Evolutionary conservation across 2,329 filamentous ascomycete genomes (phyloP).

Genomic region (Knoxdaviesia capensis): DNA sequence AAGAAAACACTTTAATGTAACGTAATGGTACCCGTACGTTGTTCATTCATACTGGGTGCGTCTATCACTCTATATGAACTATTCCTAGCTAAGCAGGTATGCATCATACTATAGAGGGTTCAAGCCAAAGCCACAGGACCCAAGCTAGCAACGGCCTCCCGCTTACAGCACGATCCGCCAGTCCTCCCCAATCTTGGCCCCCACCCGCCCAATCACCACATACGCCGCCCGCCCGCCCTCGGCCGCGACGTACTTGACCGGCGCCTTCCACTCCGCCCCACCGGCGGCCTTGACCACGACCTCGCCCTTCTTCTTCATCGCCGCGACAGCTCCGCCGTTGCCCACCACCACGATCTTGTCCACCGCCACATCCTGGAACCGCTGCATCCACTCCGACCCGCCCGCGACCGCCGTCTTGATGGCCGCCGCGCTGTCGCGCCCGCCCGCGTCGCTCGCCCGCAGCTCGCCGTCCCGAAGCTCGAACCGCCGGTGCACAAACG

Average conservation of each 20-base stretch:
- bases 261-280: conserved; percentile 31
- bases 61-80: too few relatives aligned
- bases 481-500: conserved; percentile 76
- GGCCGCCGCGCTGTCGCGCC: conserved; percentile 29
- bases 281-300: conserved; percentile 31
- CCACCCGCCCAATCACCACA: conserved; percentile 30
- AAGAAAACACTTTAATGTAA: too few relatives aligned
- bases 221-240: conserved; percentile 26
- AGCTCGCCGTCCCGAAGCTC: conserved; percentile 39
- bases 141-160: neutral
- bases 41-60: too few relatives aligned
- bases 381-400: conserved; percentile 44
- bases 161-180: conserved; percentile 22
- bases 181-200: conserved; percentile 29
- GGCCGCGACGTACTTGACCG: conserved; percentile 38
- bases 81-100: too few relatives aligned
- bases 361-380: conserved; percentile 56
- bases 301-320: conserved; percentile 32
- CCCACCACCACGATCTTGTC: conserved; percentile 75
- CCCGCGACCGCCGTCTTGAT: conserved; percentile 31
- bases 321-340: conserved; percentile 7
- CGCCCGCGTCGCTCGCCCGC: conserved; percentile 47
- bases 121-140: too few relatives aligned
- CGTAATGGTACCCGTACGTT: too few relatives aligned
- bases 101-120: too few relatives aligned